These are phyloP conservation scores for Hypomyces perniciosus DNA, from an alignment of 2,329 filamentous ascomycete genomes.

Conservation along the genomic window DNA sequence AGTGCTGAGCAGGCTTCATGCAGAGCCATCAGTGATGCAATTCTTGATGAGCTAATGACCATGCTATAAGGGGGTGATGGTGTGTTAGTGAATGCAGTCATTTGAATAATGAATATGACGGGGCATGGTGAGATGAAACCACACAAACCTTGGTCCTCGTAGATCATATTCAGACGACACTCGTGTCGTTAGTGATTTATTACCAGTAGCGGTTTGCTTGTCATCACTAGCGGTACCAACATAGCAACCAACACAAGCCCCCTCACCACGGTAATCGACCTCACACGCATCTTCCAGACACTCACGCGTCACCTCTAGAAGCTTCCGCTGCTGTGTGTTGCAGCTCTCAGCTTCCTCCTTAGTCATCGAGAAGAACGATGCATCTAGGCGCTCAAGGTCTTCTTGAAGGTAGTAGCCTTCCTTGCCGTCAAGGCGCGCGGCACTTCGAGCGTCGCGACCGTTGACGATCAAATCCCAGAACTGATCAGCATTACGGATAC, in stretches of 20 bases:
- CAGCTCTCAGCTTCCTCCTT: conserved; percentile 20
- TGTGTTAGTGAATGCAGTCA: not conserved
- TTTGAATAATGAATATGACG: not conserved
- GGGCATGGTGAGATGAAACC: not conserved
- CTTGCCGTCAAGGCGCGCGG: conserved; percentile 15
- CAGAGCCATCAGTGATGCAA: conserved; percentile 6
- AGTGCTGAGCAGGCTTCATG: conserved; percentile 8
- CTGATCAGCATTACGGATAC: conserved; percentile 17
- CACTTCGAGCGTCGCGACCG: conserved; percentile 17
- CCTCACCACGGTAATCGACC: not conserved
- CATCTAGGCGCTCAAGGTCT: conserved; percentile 21
- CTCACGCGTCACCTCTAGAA: conserved; percentile 21
- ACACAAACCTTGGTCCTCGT: conserved; percentile 8
- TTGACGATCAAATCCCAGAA: conserved; percentile 27
- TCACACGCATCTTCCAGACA: conserved; percentile 4
- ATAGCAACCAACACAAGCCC: conserved; percentile 15
- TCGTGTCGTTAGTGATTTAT: not conserved
- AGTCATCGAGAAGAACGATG: conserved; percentile 26
- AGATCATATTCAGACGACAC: conserved; percentile 2
- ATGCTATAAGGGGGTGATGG: not conserved
- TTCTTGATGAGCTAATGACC: not conserved
- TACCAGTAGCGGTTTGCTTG: conserved; percentile 11
- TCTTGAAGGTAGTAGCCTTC: conserved; percentile 21
- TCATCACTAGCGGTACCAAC: conserved; percentile 24
- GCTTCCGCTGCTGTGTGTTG: conserved; percentile 24